A percentile compares a stretch with the other conserved stretches of the same genome.
Evolutionary conservation across 257 asterid genomes (phyloP).

Genomic region (Solanum peruvianum): DNA sequence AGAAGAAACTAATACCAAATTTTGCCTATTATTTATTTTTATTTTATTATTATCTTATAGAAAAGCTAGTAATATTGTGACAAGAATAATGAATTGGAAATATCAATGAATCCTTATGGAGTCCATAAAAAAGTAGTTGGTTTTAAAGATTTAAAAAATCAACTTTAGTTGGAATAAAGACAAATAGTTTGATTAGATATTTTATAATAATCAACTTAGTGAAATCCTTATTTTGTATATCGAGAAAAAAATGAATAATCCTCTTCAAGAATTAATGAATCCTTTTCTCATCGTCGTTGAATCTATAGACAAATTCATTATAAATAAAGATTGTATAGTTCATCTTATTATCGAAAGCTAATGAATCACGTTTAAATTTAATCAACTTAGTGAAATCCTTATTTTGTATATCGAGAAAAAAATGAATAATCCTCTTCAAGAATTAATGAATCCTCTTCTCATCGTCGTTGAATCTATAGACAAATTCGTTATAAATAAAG

Average conservation of each 20-base stretch:
- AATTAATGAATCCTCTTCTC: not conserved
- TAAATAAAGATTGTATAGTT: not conserved
- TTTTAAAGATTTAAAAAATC: not conserved
- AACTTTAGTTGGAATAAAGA: not conserved
- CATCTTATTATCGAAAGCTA: not conserved
- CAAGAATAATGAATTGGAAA: not conserved
- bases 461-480: not conserved
- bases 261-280: not conserved
- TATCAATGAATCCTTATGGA: not conserved
- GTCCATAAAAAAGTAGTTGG: too few species aligned
- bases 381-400: not conserved
- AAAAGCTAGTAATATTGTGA: too few species aligned
- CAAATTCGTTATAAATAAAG: not conserved
- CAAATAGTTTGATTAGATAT: not conserved
- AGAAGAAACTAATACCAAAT: too few species aligned
- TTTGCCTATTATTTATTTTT: too few species aligned
- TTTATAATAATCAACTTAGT: not conserved
- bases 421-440: rapidly evolving
- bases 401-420: not conserved
- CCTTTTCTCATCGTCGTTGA: not conserved
- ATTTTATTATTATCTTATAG: too few species aligned
- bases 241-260: not conserved
- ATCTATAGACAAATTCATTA: not conserved
- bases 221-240: not conserved
- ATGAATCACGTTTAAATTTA: not conserved